Base-by-base conservation (phyloP, 2,329 filamentous ascomycete genomes). In the Pyrenophora graminea region DNA sequence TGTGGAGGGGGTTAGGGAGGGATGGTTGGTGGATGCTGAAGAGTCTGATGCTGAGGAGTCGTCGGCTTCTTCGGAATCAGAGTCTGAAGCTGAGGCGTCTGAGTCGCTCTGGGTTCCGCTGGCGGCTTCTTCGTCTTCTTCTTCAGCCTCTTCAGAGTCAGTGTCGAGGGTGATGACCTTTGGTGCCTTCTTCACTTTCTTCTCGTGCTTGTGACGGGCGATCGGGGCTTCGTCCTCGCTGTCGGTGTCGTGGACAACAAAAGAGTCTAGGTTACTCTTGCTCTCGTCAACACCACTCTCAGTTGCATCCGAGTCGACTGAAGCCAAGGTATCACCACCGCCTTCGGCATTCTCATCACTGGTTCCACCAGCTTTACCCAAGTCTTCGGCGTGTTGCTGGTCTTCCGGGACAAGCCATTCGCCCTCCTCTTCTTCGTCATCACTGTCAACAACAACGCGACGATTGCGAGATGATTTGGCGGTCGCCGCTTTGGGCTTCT, bases 331-430 rank as follows among this genome's bases (percentile, higher is more conserved):
- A 49, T 95, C 89, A 18, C 91, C 92, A 3, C 88, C 90, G 2
- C 91, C 91, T 68, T 96, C 92, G 2, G 88, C 90, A 67, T 96
- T 85, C 71, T 96, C 91, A 56, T 96, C 90, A 45, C 91, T 88
- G n/a, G 85, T 83, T 3, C 89, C 90, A n/a, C 90, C 91, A 38
- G 89, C 88, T 68, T 86, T 88, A 40, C 89, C 90, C 13, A 92
- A 79, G n/a, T 79, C 77, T 3, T 86, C 67, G 1, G 79, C 68
- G 0, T 81, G 79, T 38, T 82, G 85, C 65, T 94, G 79, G 8
- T 83, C 79, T 50, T 88, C 85, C 0, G 85, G 81, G 3, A 92
- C 89, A 36, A 96, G 78, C 91, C 91, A 96, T 61, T 89, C 88
- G 10, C 84, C 90, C 50, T 89, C 85, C 19, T 48, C 86, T 44